Conservation (phyloP, 805 yeast species). For the Scheffersomyces stipitis region DNA sequence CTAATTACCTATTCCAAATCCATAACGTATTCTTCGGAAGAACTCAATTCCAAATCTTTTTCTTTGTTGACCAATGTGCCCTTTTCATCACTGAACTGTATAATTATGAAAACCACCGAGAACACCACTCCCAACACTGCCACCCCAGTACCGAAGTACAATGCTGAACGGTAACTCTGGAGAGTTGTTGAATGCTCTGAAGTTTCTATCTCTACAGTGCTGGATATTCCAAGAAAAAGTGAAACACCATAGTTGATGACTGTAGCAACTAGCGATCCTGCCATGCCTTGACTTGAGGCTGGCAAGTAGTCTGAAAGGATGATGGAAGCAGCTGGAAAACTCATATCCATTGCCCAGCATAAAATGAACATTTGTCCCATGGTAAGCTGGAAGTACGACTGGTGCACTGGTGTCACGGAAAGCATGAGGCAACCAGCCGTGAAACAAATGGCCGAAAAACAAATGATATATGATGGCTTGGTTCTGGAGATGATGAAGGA, state of each 20-base stretch:
- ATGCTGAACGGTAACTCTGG: slow-evolving; percentile 55
- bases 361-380: slow-evolving; percentile 57
- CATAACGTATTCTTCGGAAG: too few relatives aligned
- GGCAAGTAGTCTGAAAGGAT: slow-evolving; percentile 62
- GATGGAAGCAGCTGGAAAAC: slow-evolving; percentile 73
- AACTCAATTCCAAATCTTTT: too few relatives aligned
- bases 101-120: slow-evolving; percentile 21
- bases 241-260: slow-evolving; percentile 71
- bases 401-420: slow-evolving; percentile 56
- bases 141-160: slow-evolving; percentile 61
- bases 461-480: slow-evolving; percentile 51
- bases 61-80: too few relatives aligned
- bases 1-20: too few relatives aligned
- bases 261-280: slow-evolving; percentile 71
- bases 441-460: slow-evolving; percentile 54
- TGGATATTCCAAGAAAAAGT: slow-evolving; percentile 67
- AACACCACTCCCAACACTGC: slow-evolving; percentile 46
- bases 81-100: slow-evolving; percentile 5
- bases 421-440: slow-evolving; percentile 53
- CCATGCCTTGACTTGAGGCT: slow-evolving; percentile 68
- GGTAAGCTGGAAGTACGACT: slow-evolving; percentile 57
- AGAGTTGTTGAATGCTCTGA: slow-evolving; percentile 12
- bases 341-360: slow-evolving; percentile 75
- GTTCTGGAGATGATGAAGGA: slow-evolving; percentile 46
- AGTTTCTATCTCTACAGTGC: slow-evolving; percentile 52